Percentiles rank a stretch among this genome's conserved stretches.
phyloP scores from a whole-genome alignment of 2,329 filamentous ascomycete genomes.

The Penicillium fuscoglaucum region DNA sequence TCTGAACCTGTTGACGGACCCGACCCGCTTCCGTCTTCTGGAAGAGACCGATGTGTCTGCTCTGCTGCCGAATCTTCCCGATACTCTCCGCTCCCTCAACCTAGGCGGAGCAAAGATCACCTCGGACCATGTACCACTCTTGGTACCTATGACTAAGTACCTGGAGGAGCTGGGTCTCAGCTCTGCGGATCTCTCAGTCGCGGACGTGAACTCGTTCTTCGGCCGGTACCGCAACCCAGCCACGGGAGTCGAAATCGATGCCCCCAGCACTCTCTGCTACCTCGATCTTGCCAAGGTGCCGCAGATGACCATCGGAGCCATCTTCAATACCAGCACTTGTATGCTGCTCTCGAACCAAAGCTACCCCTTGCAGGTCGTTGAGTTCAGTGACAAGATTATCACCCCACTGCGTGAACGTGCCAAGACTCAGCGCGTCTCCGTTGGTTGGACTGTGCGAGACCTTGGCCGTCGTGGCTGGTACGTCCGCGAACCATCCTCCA shows the following conservation, averaged over 20 bases:
- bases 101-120: slow-evolving; percentile 73
- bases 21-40: slow-evolving; percentile 70
- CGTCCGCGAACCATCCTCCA: slow-evolving; percentile 49
- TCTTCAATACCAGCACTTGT: slow-evolving; percentile 58
- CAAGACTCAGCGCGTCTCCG: slow-evolving; percentile 54
- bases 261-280: slow-evolving; percentile 61
- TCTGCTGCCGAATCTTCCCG: slow-evolving; percentile 66
- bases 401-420: slow-evolving; percentile 63
- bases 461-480: slow-evolving; percentile 69
- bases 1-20: slow-evolving; percentile 71
- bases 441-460: slow-evolving; percentile 72
- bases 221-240: slow-evolving; percentile 37
- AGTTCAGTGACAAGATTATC: slow-evolving; percentile 69
- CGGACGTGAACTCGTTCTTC: slow-evolving; percentile 66
- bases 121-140: slow-evolving; percentile 61
- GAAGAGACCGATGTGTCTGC: slow-evolving; percentile 64
- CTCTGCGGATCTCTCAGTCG: slow-evolving; percentile 62
- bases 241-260: slow-evolving; percentile 14
- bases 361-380: slow-evolving; percentile 72
- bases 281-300: slow-evolving; percentile 74
- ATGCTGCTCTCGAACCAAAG: slow-evolving; percentile 61
- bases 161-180: slow-evolving; percentile 76
- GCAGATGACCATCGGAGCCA: slow-evolving; percentile 54
- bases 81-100: slow-evolving; percentile 69
- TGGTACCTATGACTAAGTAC: slow-evolving; percentile 67